Base-by-base conservation (phyloP, 2,329 filamentous ascomycete species). In the Diaporthe ilicicola region DNA sequence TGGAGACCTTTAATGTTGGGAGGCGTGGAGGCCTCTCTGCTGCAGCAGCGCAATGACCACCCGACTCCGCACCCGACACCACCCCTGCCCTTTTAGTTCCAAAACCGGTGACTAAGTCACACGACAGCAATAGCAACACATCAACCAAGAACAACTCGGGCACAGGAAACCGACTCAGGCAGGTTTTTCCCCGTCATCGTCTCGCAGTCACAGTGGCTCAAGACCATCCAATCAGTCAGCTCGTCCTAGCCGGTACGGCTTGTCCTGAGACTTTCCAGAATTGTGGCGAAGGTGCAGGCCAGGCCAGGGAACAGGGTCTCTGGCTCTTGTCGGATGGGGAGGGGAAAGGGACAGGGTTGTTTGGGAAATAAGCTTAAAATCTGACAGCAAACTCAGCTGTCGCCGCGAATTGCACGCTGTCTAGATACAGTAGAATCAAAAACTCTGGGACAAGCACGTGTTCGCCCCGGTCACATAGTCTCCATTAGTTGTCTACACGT, bases 281-380 rank as follows among this genome's bases (percentile, higher is more conserved):
- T 6, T 39, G 39, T 61, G 15, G 6, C 10, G 19, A 48, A n/a
- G 22, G 42, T 39, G 13, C 8, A 39, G 37, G 37, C 37, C 37
- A 39, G 10, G 10, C 56, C 56, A 62, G 42, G 56, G 56, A 62
- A 62, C 56, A 62, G 44, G 56, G 56, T 48, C 37, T 19, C 10
- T 22, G 24, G 56, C 24, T 48, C 19, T 34, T 29, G 55, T 62
- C 39, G 39, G 22, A 54, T n/a, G 10, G 34, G 22, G 39, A 22
- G 13, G 48, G 19, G 42, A 19, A 19, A 27, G 32, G 19, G 42
- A 19, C 8, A 27, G 32, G 17, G 53, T 42, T 42, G 54, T 42
- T 10, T 59, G 42, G 44, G 42, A 48, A 53, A 46, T 69, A 69
- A 69, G 66, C 66, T 69, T 61, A 61, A 69, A 50, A 59, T 34